These are phyloP conservation scores for Haematococcus lacustris DNA, from an alignment of 139 green algal genomes.

Conservation along the genomic window DNA sequence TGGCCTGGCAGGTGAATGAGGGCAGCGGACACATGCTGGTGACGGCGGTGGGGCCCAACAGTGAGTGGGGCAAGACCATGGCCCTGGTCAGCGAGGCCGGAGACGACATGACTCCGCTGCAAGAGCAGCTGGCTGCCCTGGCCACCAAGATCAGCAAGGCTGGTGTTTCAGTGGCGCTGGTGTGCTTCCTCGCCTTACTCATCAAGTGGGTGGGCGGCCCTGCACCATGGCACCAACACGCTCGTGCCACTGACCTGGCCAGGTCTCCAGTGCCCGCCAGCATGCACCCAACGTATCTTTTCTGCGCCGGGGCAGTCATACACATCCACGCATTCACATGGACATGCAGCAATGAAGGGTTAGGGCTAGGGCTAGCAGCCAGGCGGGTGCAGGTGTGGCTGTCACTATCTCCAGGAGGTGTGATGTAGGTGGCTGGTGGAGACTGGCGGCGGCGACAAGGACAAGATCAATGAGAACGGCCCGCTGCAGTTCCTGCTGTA, in stretches of 20 bases:
- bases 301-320: no score
- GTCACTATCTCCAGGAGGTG: no score
- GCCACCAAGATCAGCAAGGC: constrained; percentile 85
- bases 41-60: constrained; percentile 65
- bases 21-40: constrained; percentile 72
- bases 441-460: constrained; percentile 50
- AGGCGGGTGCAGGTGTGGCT: no score
- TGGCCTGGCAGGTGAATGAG: constrained; percentile 80
- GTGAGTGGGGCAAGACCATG: constrained; percentile 88
- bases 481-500: constrained; percentile 87
- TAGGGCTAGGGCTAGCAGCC: no score
- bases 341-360: no score
- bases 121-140: constrained; percentile 83
- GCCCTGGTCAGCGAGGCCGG: constrained; percentile 71
- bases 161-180: constrained; percentile 77
- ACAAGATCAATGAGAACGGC: constrained; percentile 63
- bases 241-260: no score
- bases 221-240: no score
- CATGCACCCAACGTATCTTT: no score
- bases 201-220: constrained; percentile 75
- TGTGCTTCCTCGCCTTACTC: constrained; percentile 89
- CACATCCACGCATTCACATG: no score
- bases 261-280: no score
- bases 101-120: constrained; percentile 81
- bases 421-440: constrained; percentile 45